A percentile compares a stretch with the other conserved stretches of the same genome.
These are phyloP conservation scores for Diplocarpon mali DNA, from an alignment of 2,329 filamentous ascomycete genomes.

Conservation along the genomic window DNA sequence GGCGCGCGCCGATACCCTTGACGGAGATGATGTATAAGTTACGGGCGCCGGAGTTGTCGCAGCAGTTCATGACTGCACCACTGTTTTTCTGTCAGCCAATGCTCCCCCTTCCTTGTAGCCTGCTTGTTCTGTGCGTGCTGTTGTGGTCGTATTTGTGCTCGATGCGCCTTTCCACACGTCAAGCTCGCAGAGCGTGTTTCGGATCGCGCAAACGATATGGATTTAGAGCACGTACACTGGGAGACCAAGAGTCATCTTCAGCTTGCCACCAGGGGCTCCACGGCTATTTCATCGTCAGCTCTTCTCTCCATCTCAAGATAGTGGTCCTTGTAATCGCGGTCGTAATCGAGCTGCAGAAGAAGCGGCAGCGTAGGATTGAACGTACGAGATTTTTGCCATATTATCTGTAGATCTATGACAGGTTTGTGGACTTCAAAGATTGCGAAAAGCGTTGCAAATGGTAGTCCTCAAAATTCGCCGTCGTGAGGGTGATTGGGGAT, in stretches of 20 bases:
- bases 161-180: too few species aligned
- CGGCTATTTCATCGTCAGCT: constrained; percentile 38
- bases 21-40: constrained; percentile 99
- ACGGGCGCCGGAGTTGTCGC: constrained; percentile 96
- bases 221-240: constrained; percentile 69
- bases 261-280: constrained; percentile 98
- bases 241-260: constrained; percentile 99
- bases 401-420: constrained; percentile 33
- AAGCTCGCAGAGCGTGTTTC: too few species aligned
- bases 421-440: constrained; percentile 21
- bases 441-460: constrained; percentile 17
- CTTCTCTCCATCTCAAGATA: background rate
- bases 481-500: constrained; percentile 11
- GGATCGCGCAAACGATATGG: background rate
- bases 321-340: background rate
- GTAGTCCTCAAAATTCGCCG: constrained; percentile 8
- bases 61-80: constrained; percentile 99
- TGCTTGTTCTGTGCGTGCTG: background rate
- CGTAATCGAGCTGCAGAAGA: constrained; percentile 5
- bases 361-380: constrained; percentile 22
- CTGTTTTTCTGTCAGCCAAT: constrained; percentile 33
- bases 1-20: constrained; percentile 94
- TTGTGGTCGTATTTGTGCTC: background rate
- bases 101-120: background rate
- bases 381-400: constrained; percentile 57